A percentile compares a stretch with the other conserved stretches of the same genome.
phyloP scores from a whole-genome alignment of 805 yeast genomes.

The Candida chauliodis region DNA sequence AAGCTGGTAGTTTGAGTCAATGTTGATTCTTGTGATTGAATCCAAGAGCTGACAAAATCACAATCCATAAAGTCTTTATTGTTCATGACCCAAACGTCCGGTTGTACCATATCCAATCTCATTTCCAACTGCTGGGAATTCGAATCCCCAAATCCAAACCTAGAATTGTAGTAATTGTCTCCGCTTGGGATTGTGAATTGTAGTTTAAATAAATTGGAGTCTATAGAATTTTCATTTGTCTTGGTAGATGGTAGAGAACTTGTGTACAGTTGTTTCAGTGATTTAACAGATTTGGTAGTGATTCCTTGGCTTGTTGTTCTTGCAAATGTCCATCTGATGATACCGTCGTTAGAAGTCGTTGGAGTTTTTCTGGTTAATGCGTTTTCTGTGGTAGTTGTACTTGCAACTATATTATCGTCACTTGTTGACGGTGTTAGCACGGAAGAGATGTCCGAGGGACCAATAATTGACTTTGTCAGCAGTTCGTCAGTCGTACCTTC shows the following conservation, averaged over 20 bases:
- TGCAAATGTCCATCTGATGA: conserved; percentile 6
- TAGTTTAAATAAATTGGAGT: conserved; percentile 8
- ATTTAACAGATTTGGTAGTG: neutral
- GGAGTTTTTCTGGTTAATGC: neutral
- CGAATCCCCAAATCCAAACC: conserved; percentile 6
- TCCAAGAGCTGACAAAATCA: conserved; percentile 18
- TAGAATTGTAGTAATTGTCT: conserved; percentile 17
- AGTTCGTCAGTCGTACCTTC: too few relatives aligned
- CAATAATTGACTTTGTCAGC: too few relatives aligned
- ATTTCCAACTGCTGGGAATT: conserved; percentile 4
- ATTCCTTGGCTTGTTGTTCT: conserved; percentile 4
- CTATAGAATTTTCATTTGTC: conserved; percentile 3
- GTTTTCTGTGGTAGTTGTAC: neutral
- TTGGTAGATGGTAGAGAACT: conserved; percentile 1
- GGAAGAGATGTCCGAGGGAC: neutral
- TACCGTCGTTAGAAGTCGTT: conserved; percentile 7
- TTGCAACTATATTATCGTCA: neutral
- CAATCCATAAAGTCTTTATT: conserved; percentile 24
- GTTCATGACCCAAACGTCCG: conserved; percentile 37
- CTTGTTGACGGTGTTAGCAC: neutral
- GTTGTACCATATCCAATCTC: conserved; percentile 33
- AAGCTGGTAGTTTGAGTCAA: conserved; percentile 1
- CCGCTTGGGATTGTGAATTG: conserved; percentile 14
- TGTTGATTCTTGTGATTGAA: conserved; percentile 11
- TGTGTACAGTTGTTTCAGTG: neutral